Evolutionary conservation across 108 stramenopile species (phyloP).

Genomic region (Pseudonitzschia pungens): DNA sequence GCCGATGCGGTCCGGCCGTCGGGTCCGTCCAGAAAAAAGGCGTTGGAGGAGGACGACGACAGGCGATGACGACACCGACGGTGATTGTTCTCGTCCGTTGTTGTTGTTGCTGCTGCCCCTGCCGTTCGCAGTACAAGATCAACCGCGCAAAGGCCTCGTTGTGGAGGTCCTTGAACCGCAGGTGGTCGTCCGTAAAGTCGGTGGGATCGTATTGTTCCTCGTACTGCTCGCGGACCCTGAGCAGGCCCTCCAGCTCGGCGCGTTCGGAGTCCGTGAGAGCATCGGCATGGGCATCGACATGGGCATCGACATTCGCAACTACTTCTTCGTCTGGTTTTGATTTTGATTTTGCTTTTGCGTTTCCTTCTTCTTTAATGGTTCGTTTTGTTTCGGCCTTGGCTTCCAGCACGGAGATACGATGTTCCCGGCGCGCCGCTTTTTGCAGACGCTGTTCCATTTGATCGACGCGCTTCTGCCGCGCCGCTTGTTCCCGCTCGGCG

Average conservation of each 20-base stretch:
- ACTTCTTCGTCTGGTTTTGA: not conserved
- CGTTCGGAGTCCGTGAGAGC: slow-evolving; percentile 23
- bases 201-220: slow-evolving; percentile 50
- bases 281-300: too few species aligned
- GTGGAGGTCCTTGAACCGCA: slow-evolving; percentile 46
- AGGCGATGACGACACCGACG: too few species aligned
- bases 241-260: slow-evolving; percentile 40
- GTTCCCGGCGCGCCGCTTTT: not conserved
- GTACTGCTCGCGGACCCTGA: slow-evolving; percentile 22
- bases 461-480: not conserved
- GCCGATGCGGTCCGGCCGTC: slow-evolving; percentile 36
- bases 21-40: slow-evolving; percentile 54
- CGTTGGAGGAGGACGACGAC: too few species aligned
- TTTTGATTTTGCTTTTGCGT: not conserved
- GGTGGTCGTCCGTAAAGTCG: slow-evolving; percentile 33
- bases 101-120: not conserved
- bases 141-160: slow-evolving; percentile 44
- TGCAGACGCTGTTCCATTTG: slow-evolving; percentile 3
- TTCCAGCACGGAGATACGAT: not conserved
- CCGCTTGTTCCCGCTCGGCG: not conserved
- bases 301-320: not conserved
- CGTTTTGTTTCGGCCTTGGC: not conserved
- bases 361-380: not conserved
- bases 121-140: slow-evolving; percentile 35
- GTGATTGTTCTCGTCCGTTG: not conserved